phyloP scores from a whole-genome alignment of 202 grass and related monocot species.

The Saccharum hybrid region DNA sequence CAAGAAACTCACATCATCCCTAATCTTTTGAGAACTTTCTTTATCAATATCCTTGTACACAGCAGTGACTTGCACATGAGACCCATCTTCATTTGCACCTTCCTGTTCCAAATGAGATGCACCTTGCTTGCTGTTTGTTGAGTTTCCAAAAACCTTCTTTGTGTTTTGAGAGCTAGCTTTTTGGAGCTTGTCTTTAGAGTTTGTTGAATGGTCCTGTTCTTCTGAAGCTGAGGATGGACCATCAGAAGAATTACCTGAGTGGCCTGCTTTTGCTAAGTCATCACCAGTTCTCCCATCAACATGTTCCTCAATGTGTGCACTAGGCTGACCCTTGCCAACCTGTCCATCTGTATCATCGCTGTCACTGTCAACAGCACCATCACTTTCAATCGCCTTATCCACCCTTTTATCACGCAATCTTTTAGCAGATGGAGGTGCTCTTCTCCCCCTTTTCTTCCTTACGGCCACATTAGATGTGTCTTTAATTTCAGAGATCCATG shows the following conservation, averaged over 20 bases:
- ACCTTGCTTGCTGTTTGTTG: conserved; percentile 30
- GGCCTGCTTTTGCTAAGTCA: conserved; percentile 33
- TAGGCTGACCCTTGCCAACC: conserved; percentile 27
- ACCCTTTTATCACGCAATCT: conserved; percentile 35
- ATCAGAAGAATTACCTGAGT: conserved; percentile 32
- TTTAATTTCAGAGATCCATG: conserved; percentile 41
- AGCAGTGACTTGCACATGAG: conserved; percentile 31
- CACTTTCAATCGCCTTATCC: conserved; percentile 43
- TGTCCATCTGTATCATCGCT: conserved; percentile 34
- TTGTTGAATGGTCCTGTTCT: conserved; percentile 34
- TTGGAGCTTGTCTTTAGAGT: conserved; percentile 22
- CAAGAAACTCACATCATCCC: conserved; percentile 63
- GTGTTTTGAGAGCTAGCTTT: conserved; percentile 22
- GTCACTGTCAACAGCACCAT: conserved; percentile 41
- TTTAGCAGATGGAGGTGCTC: conserved; percentile 43
- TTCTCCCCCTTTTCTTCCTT: conserved; percentile 57
- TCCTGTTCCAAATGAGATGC: conserved; percentile 16
- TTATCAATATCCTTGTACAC: conserved; percentile 29
- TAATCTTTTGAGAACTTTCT: conserved; percentile 43
- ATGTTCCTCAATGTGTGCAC: conserved; percentile 12
- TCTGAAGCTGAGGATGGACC: conserved; percentile 26
- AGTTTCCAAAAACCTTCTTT: conserved; percentile 15
- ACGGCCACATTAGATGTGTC: conserved; percentile 28
- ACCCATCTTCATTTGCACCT: conserved; percentile 38
- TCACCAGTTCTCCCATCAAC: conserved; percentile 21